Evolutionary conservation across 164 flowering plant genomes (phyloP).

Genomic region (Aristolochia fimbriata): DNA sequence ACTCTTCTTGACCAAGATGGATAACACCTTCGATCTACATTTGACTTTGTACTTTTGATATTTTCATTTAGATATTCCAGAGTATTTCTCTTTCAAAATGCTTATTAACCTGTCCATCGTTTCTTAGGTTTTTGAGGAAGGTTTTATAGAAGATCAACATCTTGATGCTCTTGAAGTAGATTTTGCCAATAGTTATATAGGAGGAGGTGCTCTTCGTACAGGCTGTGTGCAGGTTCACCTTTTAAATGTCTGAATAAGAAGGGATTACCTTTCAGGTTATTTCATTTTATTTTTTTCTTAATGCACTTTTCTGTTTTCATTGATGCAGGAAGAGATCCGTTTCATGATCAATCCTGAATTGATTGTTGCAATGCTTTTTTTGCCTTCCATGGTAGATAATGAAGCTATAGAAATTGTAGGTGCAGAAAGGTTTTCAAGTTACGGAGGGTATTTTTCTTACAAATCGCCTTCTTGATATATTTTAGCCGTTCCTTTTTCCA

Average conservation of each 20-base stretch:
- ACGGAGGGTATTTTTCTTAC: slow-evolving; percentile 46
- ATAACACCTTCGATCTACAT: too few species aligned
- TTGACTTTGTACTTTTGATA: too few species aligned
- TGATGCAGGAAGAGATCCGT: slow-evolving; percentile 83
- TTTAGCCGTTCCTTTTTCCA: not conserved
- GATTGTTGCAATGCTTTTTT: slow-evolving; percentile 81
- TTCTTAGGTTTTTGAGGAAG: slow-evolving; percentile 45
- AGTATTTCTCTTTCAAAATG: not conserved
- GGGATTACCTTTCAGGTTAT: not conserved
- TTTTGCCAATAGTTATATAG: slow-evolving; percentile 86
- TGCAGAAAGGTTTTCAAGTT: slow-evolving; percentile 73
- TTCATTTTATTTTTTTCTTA: not conserved
- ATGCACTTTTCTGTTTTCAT: slow-evolving; percentile 2
- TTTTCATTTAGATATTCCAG: not conserved
- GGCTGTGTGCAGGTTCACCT: slow-evolving; percentile 84
- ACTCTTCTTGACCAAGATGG: too few species aligned
- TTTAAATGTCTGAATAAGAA: not conserved
- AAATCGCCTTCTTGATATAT: not conserved
- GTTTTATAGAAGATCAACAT: slow-evolving; percentile 70
- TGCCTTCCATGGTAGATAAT: slow-evolving; percentile 75
- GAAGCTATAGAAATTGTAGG: slow-evolving; percentile 95
- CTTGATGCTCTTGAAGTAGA: slow-evolving; percentile 78
- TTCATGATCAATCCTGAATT: slow-evolving; percentile 96
- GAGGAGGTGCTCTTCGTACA: slow-evolving; percentile 80
- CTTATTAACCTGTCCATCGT: not conserved